Conservation (phyloP, 2,329 filamentous ascomycete species). For the Penicillium expansum region DNA sequence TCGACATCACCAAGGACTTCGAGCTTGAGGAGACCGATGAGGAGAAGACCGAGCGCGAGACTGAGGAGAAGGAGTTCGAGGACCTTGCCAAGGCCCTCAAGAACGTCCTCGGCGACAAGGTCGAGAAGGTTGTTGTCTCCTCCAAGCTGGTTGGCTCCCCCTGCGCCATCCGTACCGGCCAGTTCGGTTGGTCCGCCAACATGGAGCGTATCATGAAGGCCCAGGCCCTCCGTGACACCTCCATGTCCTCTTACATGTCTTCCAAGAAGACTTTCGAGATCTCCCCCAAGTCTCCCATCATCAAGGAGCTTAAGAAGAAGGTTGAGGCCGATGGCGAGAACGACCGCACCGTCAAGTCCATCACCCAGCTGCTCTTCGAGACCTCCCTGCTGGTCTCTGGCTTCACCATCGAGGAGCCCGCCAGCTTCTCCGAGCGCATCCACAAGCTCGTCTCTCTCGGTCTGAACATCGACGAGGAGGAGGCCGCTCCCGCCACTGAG, state of each 20-base stretch:
- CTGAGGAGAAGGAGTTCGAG: conserved; percentile 98
- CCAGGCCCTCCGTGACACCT: conserved; percentile 98
- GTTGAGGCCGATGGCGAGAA: conserved; percentile 96
- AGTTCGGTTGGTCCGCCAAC: conserved; percentile 99
- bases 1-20: conserved; percentile 99
- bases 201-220: conserved; percentile 99
- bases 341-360: conserved; percentile 98
- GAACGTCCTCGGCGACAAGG: conserved; percentile 98
- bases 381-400: conserved; percentile 97
- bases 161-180: conserved; percentile 97
- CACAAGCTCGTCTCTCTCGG: conserved; percentile 99
- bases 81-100: conserved; percentile 92
- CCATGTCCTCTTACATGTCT: conserved; percentile 99
- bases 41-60: conserved; percentile 94
- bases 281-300: conserved; percentile 95
- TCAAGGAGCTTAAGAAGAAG: conserved; percentile 99
- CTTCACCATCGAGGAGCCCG: conserved; percentile 99
- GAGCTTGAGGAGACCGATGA: conserved; percentile 99
- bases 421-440: conserved; percentile 96
- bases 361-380: conserved; percentile 97
- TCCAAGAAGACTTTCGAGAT: conserved; percentile 99
- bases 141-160: conserved; percentile 95
- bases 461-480: conserved; percentile 94
- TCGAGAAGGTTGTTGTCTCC: conserved; percentile 99
- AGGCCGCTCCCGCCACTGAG: conserved; percentile 59